These are phyloP conservation scores for Xylaria bambusicola DNA, from an alignment of 495 filamentous ascomycete species.

Conservation along the genomic window DNA sequence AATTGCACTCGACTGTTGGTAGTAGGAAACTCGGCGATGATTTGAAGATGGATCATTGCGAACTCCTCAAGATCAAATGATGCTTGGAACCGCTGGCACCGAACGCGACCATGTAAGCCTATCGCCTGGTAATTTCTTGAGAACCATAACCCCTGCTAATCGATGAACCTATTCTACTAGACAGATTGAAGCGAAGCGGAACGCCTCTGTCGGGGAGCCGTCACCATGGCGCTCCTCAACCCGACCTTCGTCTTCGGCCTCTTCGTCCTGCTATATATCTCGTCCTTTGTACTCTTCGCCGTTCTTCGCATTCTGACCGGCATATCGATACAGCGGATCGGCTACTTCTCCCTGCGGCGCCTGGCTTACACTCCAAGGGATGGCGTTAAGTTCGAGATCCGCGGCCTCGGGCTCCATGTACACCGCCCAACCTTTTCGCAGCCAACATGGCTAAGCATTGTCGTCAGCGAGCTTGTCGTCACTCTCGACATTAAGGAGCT, in stretches of 20 bases:
- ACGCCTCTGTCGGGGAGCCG: constrained; percentile 26
- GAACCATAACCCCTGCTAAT: constrained; percentile 15
- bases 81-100: constrained; percentile 27
- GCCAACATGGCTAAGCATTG: constrained; percentile 93
- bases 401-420: constrained; percentile 80
- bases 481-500: constrained; percentile 73
- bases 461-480: constrained; percentile 79
- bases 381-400: constrained; percentile 85
- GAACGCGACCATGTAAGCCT: constrained; percentile 25
- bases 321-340: constrained; percentile 92
- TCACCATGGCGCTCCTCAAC: constrained; percentile 53
- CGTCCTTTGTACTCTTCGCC: constrained; percentile 90
- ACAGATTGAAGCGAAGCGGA: constrained; percentile 22
- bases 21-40: not conserved
- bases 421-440: constrained; percentile 95
- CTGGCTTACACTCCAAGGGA: constrained; percentile 84
- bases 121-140: not conserved
- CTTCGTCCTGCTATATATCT: constrained; percentile 82
- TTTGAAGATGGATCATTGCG: constrained; percentile 14
- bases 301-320: constrained; percentile 89
- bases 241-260: constrained; percentile 84
- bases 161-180: constrained; percentile 16
- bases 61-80: constrained; percentile 19
- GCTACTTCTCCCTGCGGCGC: constrained; percentile 85
- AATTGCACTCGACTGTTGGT: not conserved